Conservation (phyloP, 2,329 filamentous ascomycete genomes). For the Penicillium sp. region DNA sequence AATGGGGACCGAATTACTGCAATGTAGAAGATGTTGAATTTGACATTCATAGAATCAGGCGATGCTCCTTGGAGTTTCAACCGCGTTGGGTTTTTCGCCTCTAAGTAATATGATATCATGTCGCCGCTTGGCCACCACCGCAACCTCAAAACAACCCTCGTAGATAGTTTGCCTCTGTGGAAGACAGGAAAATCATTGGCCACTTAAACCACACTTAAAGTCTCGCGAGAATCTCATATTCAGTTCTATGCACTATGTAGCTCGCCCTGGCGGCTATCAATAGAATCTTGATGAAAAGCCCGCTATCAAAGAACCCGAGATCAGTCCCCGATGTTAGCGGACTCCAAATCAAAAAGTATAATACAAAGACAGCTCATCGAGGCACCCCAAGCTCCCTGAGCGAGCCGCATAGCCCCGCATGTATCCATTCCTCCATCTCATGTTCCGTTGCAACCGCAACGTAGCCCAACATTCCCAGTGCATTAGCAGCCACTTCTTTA, state of each 20-base stretch:
- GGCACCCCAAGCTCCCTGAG: not conserved
- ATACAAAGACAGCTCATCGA: not conserved
- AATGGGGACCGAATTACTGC: not conserved
- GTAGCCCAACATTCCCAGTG: not conserved
- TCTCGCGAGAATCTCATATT: no score
- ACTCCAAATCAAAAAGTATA: not conserved
- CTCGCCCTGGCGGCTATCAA: no score
- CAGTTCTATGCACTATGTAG: no score
- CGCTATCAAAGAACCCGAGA: not conserved
- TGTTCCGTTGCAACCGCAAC: not conserved
- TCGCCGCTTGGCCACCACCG: not conserved
- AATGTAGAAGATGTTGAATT: not conserved
- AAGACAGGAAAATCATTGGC: no score
- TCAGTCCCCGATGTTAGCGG: not conserved
- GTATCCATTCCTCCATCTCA: slow-evolving; percentile 1
- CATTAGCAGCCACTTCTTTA: not conserved
- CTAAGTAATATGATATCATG: slow-evolving; percentile 3
- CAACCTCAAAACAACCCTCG: not conserved
- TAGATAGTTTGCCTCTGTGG: not conserved
- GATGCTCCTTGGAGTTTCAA: not conserved
- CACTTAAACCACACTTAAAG: no score
- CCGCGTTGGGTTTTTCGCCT: not conserved
- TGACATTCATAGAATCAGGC: not conserved
- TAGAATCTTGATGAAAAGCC: no score
- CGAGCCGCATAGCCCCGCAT: not conserved